Conservation (phyloP, 306 rosid species). For the Lathyrus aphaca region DNA sequence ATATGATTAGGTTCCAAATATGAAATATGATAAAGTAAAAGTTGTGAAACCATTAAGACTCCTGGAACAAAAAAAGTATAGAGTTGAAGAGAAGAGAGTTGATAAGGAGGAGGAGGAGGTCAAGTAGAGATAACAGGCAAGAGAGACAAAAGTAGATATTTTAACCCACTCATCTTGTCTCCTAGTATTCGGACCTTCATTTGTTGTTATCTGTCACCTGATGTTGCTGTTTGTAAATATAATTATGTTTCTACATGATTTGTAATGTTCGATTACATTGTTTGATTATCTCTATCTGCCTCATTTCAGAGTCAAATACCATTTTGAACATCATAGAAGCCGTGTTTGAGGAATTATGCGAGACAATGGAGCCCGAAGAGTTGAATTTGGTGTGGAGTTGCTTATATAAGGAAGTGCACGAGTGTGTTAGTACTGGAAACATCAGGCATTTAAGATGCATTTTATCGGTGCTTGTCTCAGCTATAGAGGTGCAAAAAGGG, state of each 20-base stretch:
- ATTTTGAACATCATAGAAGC: conserved; percentile 59
- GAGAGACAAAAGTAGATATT: not conserved
- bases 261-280: conserved; percentile 19
- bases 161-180: not conserved
- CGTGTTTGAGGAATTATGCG: conserved; percentile 61
- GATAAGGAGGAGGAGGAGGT: not conserved
- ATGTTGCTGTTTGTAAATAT: conserved; percentile 29
- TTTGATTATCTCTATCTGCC: conserved; percentile 32
- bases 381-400: conserved; percentile 65
- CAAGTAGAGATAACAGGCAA: not conserved
- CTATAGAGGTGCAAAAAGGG: conserved; percentile 60
- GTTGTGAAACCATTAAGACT: not conserved
- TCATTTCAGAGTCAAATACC: conserved; percentile 57
- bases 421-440: conserved; percentile 45
- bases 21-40: no score
- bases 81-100: not conserved
- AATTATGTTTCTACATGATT: conserved; percentile 22
- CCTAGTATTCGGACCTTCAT: conserved; percentile 18
- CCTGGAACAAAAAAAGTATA: not conserved
- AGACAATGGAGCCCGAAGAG: conserved; percentile 66
- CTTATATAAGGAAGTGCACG: conserved; percentile 55
- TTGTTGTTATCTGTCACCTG: conserved; percentile 14
- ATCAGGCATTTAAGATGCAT: conserved; percentile 47
- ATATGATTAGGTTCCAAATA: not conserved
- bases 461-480: conserved; percentile 61